Evolutionary conservation across 345 rosid species (phyloP).

Genomic region (Arabis hirsuta): DNA sequence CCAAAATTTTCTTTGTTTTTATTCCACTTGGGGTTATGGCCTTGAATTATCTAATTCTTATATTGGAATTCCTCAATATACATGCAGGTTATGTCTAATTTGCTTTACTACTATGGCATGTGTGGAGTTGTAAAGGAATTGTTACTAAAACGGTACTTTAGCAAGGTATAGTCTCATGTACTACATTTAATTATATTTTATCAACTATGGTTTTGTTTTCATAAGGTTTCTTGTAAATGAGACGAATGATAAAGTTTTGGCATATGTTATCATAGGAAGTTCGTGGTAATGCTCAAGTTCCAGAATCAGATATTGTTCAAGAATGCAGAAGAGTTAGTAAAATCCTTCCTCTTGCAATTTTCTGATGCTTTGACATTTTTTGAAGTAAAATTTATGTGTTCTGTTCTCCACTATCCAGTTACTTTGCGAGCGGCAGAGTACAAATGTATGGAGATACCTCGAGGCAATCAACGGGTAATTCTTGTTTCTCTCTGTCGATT

Average conservation of each 20-base stretch:
- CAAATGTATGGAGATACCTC: conserved; percentile 78
- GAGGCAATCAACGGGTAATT: conserved; percentile 85
- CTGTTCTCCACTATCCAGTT: conserved; percentile 53
- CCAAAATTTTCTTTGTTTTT: no score
- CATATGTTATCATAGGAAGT: conserved; percentile 64
- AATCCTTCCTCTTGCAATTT: not conserved
- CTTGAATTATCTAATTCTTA: conserved; percentile 25
- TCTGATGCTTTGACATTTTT: conserved; percentile 19
- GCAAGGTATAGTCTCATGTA: conserved; percentile 65
- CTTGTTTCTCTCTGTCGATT: conserved; percentile 5
- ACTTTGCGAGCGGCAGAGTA: conserved; percentile 82
- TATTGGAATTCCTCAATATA: conserved; percentile 9
- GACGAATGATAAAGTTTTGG: conserved; percentile 38
- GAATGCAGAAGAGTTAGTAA: conserved; percentile 81
- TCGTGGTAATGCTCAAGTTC: conserved; percentile 76
- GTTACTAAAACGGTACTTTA: conserved; percentile 83
- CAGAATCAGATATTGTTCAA: conserved; percentile 80
- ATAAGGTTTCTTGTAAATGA: conserved; percentile 3
- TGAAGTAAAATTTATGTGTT: conserved; percentile 22
- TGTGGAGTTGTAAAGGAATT: conserved; percentile 91
- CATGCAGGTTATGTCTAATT: conserved; percentile 79
- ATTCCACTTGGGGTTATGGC: conserved; percentile 2
- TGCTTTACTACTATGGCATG: conserved; percentile 91
- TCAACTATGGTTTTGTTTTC: not conserved
- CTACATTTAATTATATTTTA: not conserved